Percentiles rank a stretch among this genome's conserved stretches.
These are phyloP conservation scores for Epichloe uncinata DNA, from an alignment of 2,329 filamentous ascomycete genomes.

Conservation along the genomic window DNA sequence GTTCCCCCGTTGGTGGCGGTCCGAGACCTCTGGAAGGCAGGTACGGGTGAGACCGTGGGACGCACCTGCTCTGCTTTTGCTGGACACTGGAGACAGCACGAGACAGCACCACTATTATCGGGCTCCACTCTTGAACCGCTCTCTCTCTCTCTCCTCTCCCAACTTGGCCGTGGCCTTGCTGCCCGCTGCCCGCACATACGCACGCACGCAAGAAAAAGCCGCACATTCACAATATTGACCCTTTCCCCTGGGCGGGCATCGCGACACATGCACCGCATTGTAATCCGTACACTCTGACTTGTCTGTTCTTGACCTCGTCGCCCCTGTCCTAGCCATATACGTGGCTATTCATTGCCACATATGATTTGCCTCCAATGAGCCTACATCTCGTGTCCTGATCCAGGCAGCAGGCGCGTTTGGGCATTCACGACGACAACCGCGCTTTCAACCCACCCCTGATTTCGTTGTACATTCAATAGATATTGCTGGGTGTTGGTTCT, in stretches of 20 bases:
- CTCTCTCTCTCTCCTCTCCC: neutral
- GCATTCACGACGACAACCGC: neutral
- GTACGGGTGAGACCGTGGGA: neutral
- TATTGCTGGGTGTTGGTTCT: neutral
- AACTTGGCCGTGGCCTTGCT: neutral
- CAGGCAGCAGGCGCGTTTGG: neutral
- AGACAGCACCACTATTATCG: neutral
- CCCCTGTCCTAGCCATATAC: neutral
- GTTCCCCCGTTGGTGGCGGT: neutral
- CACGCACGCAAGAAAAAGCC: no score
- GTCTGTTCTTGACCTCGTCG: neutral
- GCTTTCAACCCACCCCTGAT: neutral
- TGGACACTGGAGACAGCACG: neutral
- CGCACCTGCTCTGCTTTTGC: neutral
- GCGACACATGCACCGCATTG: neutral
- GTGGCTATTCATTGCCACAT: neutral
- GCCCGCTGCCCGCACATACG: neutral
- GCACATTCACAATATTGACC: no score
- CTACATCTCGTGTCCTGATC: neutral
- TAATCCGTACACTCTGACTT: neutral
- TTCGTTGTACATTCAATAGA: neutral
- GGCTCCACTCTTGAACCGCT: neutral
- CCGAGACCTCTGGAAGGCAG: neutral
- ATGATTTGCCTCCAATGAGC: constrained; percentile 1
- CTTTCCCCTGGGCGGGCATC: no score